These are phyloP conservation scores for Kazachstania psychrophila DNA, from an alignment of 805 yeast genomes.

Conservation along the genomic window DNA sequence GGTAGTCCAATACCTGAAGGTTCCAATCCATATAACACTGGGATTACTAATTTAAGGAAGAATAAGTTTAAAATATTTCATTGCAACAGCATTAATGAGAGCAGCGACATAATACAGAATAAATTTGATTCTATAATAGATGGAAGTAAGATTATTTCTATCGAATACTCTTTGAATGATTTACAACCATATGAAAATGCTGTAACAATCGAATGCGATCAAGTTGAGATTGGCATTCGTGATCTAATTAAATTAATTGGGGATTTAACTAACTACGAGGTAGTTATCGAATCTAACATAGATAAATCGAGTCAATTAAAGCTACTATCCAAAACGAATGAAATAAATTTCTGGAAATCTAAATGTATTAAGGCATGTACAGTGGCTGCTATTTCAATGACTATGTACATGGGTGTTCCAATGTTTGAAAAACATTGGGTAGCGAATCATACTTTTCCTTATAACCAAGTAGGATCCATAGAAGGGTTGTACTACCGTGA, in stretches of 20 bases:
- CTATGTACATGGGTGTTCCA: slow-evolving; percentile 41
- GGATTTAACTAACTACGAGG: slow-evolving; percentile 42
- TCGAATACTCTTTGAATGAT: too few species aligned
- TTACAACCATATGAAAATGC: slow-evolving; percentile 1
- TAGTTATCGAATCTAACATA: slow-evolving; percentile 35
- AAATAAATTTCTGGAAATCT: slow-evolving; percentile 60
- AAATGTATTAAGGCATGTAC: slow-evolving; percentile 44
- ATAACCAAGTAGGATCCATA: slow-evolving; percentile 11
- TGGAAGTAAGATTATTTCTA: too few species aligned
- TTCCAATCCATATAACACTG: too few species aligned
- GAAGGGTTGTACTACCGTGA: slow-evolving; percentile 29
- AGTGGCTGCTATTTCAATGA: slow-evolving; percentile 56
- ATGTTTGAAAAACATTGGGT: slow-evolving; percentile 24
- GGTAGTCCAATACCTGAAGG: not conserved
- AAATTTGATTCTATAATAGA: not conserved
- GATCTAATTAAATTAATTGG: slow-evolving; percentile 45
- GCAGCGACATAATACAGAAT: too few species aligned
- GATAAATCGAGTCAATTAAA: slow-evolving; percentile 64
- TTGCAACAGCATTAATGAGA: too few species aligned
- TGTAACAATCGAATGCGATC: slow-evolving; percentile 39
- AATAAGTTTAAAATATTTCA: too few species aligned
- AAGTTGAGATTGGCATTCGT: slow-evolving; percentile 51
- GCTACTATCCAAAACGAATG: slow-evolving; percentile 58
- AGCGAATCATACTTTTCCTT: slow-evolving; percentile 30
- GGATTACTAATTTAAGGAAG: too few species aligned